Percentiles rank a stretch among this genome's conserved stretches.
Evolutionary conservation across 164 flowering plant species (phyloP).

Genomic region (Brasenia schreberi): DNA sequence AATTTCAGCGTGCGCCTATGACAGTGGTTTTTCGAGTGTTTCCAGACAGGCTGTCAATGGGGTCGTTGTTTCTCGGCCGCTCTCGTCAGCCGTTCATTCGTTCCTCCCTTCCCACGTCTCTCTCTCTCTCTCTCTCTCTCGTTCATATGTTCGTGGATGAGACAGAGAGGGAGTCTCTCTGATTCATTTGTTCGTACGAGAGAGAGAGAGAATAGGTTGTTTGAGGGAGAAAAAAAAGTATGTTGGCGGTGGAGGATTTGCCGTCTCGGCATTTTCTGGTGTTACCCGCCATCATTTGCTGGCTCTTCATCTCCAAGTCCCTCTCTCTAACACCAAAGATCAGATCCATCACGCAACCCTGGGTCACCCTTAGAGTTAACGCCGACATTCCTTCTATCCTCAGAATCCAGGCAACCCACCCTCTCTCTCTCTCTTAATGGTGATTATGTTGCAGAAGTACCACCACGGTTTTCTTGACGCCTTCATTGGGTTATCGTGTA

Average conservation of each 20-base stretch:
- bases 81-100: no score
- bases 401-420: conserved; percentile 54
- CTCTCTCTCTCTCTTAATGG: not conserved
- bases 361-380: conserved; percentile 48
- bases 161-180: no score
- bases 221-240: not conserved
- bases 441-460: conserved; percentile 42
- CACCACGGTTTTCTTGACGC: conserved; percentile 58
- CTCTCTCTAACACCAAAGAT: conserved; percentile 49
- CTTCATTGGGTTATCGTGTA: conserved; percentile 69
- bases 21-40: no score
- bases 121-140: no score
- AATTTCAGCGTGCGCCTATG: no score
- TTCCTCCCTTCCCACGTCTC: no score
- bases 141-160: no score
- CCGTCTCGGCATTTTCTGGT: conserved; percentile 48
- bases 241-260: conserved; percentile 38
- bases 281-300: conserved; percentile 34
- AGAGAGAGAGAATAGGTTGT: conserved; percentile 5
- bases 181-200: conserved; percentile 4
- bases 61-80: no score
- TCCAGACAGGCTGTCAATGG: no score
- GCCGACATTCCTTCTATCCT: conserved; percentile 42
- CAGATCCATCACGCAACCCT: conserved; percentile 68
- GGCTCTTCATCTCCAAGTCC: conserved; percentile 53